phyloP scores from a whole-genome alignment of 2,329 filamentous ascomycete genomes.

The Xylaria sp. region DNA sequence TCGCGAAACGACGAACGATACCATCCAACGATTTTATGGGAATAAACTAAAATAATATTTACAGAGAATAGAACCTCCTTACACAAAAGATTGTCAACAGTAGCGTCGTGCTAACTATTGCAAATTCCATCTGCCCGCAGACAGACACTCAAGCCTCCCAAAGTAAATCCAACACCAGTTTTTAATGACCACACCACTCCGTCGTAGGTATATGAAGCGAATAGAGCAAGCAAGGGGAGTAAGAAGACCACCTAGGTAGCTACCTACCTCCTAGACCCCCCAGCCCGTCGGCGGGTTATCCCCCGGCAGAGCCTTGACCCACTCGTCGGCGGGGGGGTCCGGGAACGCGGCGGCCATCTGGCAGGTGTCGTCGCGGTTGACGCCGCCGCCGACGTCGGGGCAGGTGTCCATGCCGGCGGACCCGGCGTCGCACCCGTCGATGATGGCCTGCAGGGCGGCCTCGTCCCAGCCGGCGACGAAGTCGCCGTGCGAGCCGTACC shows the following conservation, averaged over 20 bases:
- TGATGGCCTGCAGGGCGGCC: conserved; percentile 63
- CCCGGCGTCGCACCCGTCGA: conserved; percentile 65
- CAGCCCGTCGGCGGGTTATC: conserved; percentile 58
- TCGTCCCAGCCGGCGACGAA: conserved; percentile 74
- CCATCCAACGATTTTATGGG: no score
- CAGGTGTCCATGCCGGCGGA: conserved; percentile 64
- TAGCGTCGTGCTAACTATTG: no score
- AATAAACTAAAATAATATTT: no score
- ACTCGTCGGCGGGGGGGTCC: conserved; percentile 46
- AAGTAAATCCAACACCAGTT: background rate
- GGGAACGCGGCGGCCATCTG: conserved; percentile 50
- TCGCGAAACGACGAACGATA: no score
- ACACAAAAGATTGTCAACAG: no score
- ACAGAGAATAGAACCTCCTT: no score
- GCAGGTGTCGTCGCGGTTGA: conserved; percentile 53
- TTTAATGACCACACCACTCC: background rate
- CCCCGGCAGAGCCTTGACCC: conserved; percentile 54
- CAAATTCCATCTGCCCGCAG: background rate
- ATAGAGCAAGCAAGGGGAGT: background rate
- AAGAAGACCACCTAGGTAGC: no score
- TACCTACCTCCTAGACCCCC: conserved; percentile 31
- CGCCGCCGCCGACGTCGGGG: conserved; percentile 54
- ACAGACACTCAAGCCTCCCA: background rate
- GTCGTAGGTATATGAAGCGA: conserved; percentile 2
- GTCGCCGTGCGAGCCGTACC: conserved; percentile 70